phyloP scores from a whole-genome alignment of 1,139 yeast genomes.

The Yamadazyma diospyri region DNA sequence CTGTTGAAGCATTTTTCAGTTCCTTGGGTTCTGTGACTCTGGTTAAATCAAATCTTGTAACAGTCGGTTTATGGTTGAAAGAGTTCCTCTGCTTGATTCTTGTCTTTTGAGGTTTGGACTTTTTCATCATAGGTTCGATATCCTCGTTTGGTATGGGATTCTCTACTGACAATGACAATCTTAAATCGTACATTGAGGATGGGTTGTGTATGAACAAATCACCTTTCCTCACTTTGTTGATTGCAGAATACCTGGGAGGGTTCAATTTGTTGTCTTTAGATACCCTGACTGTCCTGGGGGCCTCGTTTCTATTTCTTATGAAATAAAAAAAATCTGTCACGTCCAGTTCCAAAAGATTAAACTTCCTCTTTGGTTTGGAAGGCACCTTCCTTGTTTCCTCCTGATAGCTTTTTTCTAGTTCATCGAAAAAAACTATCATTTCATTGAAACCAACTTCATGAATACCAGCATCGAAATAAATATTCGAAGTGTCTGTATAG shows the following conservation, averaged over 20 bases:
- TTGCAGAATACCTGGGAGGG: constrained; percentile 67
- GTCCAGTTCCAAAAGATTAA: constrained; percentile 39
- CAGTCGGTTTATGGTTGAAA: constrained; percentile 64
- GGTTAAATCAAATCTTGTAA: constrained; percentile 69
- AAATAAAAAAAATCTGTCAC: constrained; percentile 41
- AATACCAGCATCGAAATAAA: constrained; percentile 67
- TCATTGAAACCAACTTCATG: constrained; percentile 66
- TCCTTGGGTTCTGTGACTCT: constrained; percentile 51
- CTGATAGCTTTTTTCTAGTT: constrained; percentile 47
- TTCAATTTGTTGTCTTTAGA: constrained; percentile 56
- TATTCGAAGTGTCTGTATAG: constrained; percentile 52
- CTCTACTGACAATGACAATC: constrained; percentile 76
- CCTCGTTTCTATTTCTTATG: constrained; percentile 40
- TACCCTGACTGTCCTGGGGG: constrained; percentile 60
- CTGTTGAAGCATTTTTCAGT: constrained; percentile 37
- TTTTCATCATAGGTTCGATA: constrained; percentile 33
- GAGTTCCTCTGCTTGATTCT: constrained; percentile 65
- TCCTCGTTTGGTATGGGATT: constrained; percentile 62
- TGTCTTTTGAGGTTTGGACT: constrained; percentile 45
- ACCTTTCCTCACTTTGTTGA: constrained; percentile 68
- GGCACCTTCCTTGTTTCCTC: constrained; percentile 28
- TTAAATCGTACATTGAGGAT: constrained; percentile 69
- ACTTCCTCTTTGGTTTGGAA: constrained; percentile 38
- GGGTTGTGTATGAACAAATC: constrained; percentile 74
- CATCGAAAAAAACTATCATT: constrained; percentile 54